Base-by-base conservation (phyloP, 2,329 filamentous ascomycete species). In the Botrytis deweyae region DNA sequence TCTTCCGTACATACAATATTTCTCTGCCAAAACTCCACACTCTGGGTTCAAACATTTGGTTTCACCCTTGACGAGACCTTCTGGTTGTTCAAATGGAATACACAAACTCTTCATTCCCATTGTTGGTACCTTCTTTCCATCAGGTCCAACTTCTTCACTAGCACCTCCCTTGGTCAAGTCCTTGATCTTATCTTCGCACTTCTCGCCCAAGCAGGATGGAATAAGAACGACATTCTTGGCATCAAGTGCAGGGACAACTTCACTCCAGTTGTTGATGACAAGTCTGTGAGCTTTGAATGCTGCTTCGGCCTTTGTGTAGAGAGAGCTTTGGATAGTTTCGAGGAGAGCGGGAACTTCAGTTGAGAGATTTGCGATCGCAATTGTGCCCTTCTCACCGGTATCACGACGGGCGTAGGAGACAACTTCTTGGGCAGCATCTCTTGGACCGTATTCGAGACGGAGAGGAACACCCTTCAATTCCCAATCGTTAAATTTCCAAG, bases 401-500 rank as follows among this genome's bases (percentile, higher is more conserved):
- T 99, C 96, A 80, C 97, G 93, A 80, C 96, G 93, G 36, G 95
- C 93, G 76, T 89, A 93, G 76, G 92, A 93, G 78, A 98, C 92
- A 61, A 95, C 92, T 74, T 92, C 89, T 82, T 95, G 93, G 77
- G 93, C 93, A 20, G 92, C 91, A 81, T 98, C 96, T 84, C 97
- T 97, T 80, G 96, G 95, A 9, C 97, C 97, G 81, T 97, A 97
- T 83, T 99, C 96, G 74, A 99, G 88, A 74, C 96, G 92, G 55
- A 99, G 89, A 65, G 97, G 96, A 61, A 98, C 92, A 82, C 97
- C 96, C 85, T 95, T 97, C 79, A 98, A 88, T 83, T 99, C 97
- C 94, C 94, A 98, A 84, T 99, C 95, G 84, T 97, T 97, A 87
- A 99, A 99, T 84, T 99, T 99, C 91, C 93, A 98, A 77, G 94